phyloP scores from a whole-genome alignment of 164 flowering plant species.

The Stephania cephalantha region DNA sequence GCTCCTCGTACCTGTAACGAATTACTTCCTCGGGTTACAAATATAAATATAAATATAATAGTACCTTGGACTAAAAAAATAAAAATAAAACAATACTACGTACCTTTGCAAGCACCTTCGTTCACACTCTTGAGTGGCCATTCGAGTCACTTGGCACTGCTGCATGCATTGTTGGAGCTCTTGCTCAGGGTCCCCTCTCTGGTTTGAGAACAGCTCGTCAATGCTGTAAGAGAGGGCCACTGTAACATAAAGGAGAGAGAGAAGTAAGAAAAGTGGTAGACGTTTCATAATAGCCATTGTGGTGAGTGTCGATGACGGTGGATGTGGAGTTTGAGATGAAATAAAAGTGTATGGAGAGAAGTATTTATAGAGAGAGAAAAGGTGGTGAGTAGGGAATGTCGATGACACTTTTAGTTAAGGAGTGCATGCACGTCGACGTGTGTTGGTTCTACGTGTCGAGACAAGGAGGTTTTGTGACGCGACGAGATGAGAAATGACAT shows the following conservation, averaged over 20 bases:
- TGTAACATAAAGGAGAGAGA: background rate
- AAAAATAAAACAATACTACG: too few relatives aligned
- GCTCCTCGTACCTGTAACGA: background rate
- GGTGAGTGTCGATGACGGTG: background rate
- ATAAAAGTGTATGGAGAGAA: background rate
- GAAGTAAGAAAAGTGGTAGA: background rate
- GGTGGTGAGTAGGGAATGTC: background rate
- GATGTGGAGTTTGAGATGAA: background rate
- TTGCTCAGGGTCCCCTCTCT: constrained; percentile 2
- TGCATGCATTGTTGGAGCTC: constrained; percentile 1
- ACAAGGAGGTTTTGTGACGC: background rate
- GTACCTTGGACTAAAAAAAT: too few relatives aligned
- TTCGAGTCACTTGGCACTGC: background rate
- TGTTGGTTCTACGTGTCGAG: background rate
- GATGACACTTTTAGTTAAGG: background rate
- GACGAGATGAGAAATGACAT: background rate
- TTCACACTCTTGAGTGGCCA: background rate
- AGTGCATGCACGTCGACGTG: constrained; percentile 1
- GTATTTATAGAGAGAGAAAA: constrained; percentile 1
- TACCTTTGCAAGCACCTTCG: background rate
- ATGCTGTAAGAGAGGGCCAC: background rate
- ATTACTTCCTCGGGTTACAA: too few relatives aligned
- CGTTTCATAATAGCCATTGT: background rate
- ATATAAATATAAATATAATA: too few relatives aligned
- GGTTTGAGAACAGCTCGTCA: background rate